phyloP scores from a whole-genome alignment of 1,284 basidiomycete genomes.

The Fomitopsis pinicola region DNA sequence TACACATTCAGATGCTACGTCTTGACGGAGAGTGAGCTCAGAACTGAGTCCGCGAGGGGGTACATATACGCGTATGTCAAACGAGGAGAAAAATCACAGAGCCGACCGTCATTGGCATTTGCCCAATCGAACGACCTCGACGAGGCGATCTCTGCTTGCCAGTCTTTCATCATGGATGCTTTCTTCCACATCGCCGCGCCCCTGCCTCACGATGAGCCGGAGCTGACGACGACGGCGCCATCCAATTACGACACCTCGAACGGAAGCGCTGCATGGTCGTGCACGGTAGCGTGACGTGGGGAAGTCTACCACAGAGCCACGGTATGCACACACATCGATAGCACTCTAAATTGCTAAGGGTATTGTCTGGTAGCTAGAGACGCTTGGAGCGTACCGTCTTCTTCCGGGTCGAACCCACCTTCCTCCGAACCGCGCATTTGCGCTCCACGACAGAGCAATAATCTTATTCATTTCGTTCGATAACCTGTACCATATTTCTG shows the following conservation, averaged over 20 bases:
- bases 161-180: constrained; percentile 12
- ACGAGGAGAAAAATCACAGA: neutral
- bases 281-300: neutral
- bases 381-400: neutral
- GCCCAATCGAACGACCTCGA: neutral
- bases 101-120: neutral
- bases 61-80: neutral
- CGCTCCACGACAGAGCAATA: neutral
- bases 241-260: constrained; percentile 10
- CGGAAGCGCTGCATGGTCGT: neutral
- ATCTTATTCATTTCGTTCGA: neutral
- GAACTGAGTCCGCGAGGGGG: neutral
- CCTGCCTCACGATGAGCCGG: constrained; percentile 15
- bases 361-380: neutral
- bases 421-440: neutral
- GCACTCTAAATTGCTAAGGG: neutral
- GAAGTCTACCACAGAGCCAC: neutral
- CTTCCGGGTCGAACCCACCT: neutral
- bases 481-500: neutral
- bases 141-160: neutral
- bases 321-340: neutral
- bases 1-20: no score
- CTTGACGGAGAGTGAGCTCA: no score
- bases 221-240: constrained; percentile 5
- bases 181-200: constrained; percentile 17